Base-by-base conservation (phyloP, 257 asterid genomes). In the Cruciata laevipes region DNA sequence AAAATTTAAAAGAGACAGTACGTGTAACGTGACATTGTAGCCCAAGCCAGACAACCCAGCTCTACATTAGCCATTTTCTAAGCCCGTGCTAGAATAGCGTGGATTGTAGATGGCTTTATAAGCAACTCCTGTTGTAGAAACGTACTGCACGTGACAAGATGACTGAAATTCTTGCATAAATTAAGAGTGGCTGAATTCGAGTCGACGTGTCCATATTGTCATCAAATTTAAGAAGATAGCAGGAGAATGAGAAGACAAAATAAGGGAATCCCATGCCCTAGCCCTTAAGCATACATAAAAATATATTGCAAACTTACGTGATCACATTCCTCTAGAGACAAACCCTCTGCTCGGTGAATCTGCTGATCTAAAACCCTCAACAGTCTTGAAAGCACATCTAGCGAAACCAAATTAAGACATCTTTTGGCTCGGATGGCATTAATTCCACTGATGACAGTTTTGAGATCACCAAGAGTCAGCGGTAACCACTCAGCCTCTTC, bases 271-370 rank as follows among this genome's bases (percentile, higher is more conserved):
- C 57, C 57, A 51, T 51, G 20, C 51, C 51, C 2, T 27, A 27
- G 30, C 30, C 30, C 30, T 42, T 42, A 42, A 11, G 17, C 51
- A 42, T 12, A 47, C 20, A 47, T 14, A 47, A 21, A 47, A 16
- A 14, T 47, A 23, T 59, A 71, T 52, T 21, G 78, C 24, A 66
- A 72, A 81, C 91, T 88, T 88, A 94, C 99, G 58, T 79, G 86
- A 71, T 87, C 98, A 77, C 83, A 79, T 66, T 88, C 93, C 73
- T 82, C 86, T 77, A 94, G 81, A 56, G 97, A 88, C 56, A 90
- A 86, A 71, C 99, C 99, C 85, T 88, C 96, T 58, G 98, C 96
- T 75, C 95, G 91, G 75, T 89, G 99, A 78, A 94, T 86, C 78
- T 94, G 99, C 71, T 83, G 87, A 71, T 94, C 99, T 74, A 94